phyloP scores from a whole-genome alignment of 306 rosid species.

The Comarum palustre region DNA sequence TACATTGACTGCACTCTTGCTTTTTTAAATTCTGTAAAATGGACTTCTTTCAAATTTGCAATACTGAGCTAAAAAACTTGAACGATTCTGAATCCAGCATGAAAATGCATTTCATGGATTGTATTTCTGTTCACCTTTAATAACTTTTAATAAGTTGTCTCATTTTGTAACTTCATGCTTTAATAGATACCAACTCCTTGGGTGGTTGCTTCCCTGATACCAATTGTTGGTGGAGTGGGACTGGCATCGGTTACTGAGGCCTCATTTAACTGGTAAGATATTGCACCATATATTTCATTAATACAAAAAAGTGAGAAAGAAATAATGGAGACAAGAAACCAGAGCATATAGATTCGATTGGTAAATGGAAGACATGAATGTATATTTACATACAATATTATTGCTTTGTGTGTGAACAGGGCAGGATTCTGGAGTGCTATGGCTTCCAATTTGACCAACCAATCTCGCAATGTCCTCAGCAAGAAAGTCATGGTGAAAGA shows the following conservation, averaged over 20 bases:
- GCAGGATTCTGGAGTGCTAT: conserved; percentile 95
- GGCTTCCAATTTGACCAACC: conserved; percentile 95
- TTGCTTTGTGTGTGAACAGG: conserved; percentile 44
- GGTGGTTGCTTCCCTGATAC: conserved; percentile 82
- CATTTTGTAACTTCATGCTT: conserved; percentile 4
- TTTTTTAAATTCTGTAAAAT: neutral
- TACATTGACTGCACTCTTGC: neutral
- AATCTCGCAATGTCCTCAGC: conserved; percentile 97
- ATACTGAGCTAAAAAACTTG: neutral
- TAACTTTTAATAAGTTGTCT: conserved; percentile 5
- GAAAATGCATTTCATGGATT: neutral
- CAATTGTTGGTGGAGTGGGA: conserved; percentile 88
- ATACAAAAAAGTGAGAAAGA: neutral
- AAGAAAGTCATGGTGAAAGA: conserved; percentile 85
- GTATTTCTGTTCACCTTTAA: conserved; percentile 1
- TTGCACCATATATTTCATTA: neutral
- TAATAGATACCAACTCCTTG: conserved; percentile 64
- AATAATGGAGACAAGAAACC: neutral
- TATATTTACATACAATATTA: conserved; percentile 13
- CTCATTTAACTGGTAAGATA: conserved; percentile 82
- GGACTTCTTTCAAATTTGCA: neutral
- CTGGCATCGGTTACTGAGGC: conserved; percentile 83
- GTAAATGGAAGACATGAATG: neutral
- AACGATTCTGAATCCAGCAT: neutral
- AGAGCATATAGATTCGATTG: conserved; percentile 1